Evolutionary conservation across 352 stramenopile genomes (phyloP).

Genomic region (Pythium periplocum): DNA sequence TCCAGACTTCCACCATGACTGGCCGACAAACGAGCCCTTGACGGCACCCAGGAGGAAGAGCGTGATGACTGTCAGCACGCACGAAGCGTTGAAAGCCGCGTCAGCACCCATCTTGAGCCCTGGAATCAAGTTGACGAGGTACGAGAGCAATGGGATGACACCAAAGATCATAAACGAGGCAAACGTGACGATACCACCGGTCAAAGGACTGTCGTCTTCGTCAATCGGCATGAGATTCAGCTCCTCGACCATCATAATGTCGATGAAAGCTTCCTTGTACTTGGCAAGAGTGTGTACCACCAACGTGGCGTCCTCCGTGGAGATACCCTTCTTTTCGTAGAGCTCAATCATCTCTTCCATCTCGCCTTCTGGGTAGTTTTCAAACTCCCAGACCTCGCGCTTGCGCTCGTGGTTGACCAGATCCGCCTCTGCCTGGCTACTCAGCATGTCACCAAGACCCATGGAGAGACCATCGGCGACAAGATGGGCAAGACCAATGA

Average conservation of each 20-base stretch:
- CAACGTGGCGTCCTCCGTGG: slow-evolving; percentile 81
- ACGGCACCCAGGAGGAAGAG: slow-evolving; percentile 92
- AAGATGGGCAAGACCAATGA: slow-evolving; percentile 93
- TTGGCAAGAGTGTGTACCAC: slow-evolving; percentile 94
- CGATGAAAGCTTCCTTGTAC: slow-evolving; percentile 97
- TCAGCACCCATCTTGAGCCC: slow-evolving; percentile 51
- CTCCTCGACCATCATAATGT: slow-evolving; percentile 97
- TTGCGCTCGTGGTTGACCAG: slow-evolving; percentile 90
- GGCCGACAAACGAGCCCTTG: slow-evolving; percentile 85
- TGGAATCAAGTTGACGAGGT: slow-evolving; percentile 85
- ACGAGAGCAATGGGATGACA: slow-evolving; percentile 91
- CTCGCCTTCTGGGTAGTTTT: slow-evolving; percentile 95
- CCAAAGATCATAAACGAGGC: slow-evolving; percentile 89
- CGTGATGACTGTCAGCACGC: slow-evolving; percentile 90
- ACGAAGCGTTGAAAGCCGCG: slow-evolving; percentile 89
- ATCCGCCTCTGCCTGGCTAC: slow-evolving; percentile 90
- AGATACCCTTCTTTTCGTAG: slow-evolving; percentile 91
- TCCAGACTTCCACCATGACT: slow-evolving; percentile 66
- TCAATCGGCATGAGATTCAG: slow-evolving; percentile 93
- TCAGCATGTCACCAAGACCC: slow-evolving; percentile 94
- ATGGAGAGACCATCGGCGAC: slow-evolving; percentile 94
- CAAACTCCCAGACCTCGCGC: slow-evolving; percentile 93
- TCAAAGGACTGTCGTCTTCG: slow-evolving; percentile 86
- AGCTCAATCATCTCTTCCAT: slow-evolving; percentile 97
- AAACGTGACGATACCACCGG: slow-evolving; percentile 87